Conservation (phyloP, 129 eudicot genomes). For the Kitagawia praeruptora region DNA sequence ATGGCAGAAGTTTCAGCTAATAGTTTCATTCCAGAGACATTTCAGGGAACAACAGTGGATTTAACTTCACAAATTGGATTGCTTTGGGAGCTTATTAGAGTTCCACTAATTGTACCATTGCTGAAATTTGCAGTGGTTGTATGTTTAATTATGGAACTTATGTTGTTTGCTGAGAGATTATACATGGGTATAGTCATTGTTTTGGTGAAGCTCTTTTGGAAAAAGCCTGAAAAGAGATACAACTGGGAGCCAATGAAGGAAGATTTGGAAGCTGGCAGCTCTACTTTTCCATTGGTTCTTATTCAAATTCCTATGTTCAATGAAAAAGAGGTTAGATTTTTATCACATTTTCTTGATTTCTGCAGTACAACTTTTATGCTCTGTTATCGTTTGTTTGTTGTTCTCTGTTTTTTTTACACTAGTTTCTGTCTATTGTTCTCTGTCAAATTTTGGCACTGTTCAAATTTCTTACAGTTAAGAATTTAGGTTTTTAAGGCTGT, state of each 20-base stretch:
- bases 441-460: conserved; percentile 4
- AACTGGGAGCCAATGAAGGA: conserved; percentile 52
- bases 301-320: conserved; percentile 87
- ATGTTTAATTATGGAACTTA: conserved; percentile 52
- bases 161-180: conserved; percentile 73
- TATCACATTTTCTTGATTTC: background rate
- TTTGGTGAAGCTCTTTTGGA: conserved; percentile 56
- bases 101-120: conserved; percentile 64
- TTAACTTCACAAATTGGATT: conserved; percentile 37
- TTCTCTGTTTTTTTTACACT: background rate
- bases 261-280: conserved; percentile 59
- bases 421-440: background rate
- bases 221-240: conserved; percentile 64
- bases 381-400: background rate
- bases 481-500: conserved; percentile 1
- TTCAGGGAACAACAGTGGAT: conserved; percentile 57
- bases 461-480: background rate
- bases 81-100: conserved; percentile 50
- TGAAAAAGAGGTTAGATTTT: conserved; percentile 61
- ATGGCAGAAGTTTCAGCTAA: conserved; percentile 52
- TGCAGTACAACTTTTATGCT: background rate
- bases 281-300: conserved; percentile 51
- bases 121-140: conserved; percentile 43
- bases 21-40: conserved; percentile 48
- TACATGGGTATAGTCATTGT: conserved; percentile 74